A percentile compares a stretch with the other conserved stretches of the same genome.
Evolutionary conservation across 441 rosid genomes (phyloP).

Genomic region (Populus hybrid): DNA sequence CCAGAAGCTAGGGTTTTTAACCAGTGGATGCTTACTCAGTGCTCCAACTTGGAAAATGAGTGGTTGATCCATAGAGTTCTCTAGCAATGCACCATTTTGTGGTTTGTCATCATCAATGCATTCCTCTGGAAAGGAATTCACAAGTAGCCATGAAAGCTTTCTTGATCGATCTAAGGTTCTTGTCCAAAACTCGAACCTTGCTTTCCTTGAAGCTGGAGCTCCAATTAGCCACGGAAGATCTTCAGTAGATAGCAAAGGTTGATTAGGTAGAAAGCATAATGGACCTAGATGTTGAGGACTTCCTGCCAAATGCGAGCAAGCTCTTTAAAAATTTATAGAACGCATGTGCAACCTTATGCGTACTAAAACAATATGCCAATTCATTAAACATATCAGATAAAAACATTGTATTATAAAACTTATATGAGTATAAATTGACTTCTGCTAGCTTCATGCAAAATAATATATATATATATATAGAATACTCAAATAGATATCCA

Average conservation of each 20-base stretch:
- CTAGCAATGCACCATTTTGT: not conserved
- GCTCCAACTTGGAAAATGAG: slow-evolving; percentile 26
- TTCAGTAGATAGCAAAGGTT: slow-evolving; percentile 43
- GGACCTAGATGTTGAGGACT: slow-evolving; percentile 34
- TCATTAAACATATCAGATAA: not conserved
- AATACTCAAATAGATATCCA: no score
- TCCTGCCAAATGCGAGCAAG: slow-evolving; percentile 30
- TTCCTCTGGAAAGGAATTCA: slow-evolving; percentile 58
- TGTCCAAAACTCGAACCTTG: slow-evolving; percentile 71
- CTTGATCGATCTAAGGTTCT: slow-evolving; percentile 51
- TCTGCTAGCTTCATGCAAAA: no score
- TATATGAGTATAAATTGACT: not conserved
- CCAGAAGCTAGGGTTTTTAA: slow-evolving; percentile 56
- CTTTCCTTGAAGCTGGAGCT: slow-evolving; percentile 38
- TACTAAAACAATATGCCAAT: not conserved
- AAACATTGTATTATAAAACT: not conserved
- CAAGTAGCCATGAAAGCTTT: slow-evolving; percentile 50
- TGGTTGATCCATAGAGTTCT: slow-evolving; percentile 17
- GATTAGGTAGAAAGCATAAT: slow-evolving; percentile 25
- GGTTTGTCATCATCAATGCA: not conserved
- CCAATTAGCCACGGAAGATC: slow-evolving; percentile 85
- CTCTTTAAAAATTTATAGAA: not conserved
- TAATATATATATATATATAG: no score
- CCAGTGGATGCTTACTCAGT: no score
- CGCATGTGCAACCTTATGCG: not conserved